A percentile compares a stretch with the other conserved stretches of the same genome.
phyloP scores from a whole-genome alignment of 2,329 filamentous ascomycete species.

The Chaetomium sp. region DNA sequence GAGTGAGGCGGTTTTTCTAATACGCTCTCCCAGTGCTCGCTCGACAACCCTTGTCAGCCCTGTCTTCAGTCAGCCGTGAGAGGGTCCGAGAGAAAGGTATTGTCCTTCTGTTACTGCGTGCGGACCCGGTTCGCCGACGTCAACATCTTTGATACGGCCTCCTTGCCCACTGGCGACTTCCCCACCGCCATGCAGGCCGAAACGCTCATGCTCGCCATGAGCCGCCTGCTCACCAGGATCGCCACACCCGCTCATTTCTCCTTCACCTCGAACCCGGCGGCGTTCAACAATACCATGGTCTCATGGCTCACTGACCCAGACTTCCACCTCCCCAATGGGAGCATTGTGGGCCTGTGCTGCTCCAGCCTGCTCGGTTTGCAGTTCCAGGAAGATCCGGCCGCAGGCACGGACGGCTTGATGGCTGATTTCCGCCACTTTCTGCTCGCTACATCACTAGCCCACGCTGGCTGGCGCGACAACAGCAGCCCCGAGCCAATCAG shows the following conservation, averaged over 20 bases:
- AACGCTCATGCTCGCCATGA: slow-evolving; percentile 16
- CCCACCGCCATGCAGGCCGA: slow-evolving; percentile 20
- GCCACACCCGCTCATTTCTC: slow-evolving; percentile 19
- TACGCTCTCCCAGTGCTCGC: slow-evolving; percentile 23
- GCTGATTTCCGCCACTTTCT: slow-evolving; percentile 27
- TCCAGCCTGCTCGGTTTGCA: slow-evolving; percentile 21
- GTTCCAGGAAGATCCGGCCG: slow-evolving; percentile 17
- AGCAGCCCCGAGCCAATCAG: slow-evolving; percentile 10
- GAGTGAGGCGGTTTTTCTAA: neutral
- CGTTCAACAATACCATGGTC: slow-evolving; percentile 25
- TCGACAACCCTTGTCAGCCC: slow-evolving; percentile 24
- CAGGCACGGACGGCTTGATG: slow-evolving; percentile 21
- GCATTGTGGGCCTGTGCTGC: slow-evolving; percentile 27
- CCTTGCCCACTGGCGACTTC: neutral
- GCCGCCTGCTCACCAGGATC: slow-evolving; percentile 20
- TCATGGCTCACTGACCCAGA: slow-evolving; percentile 26
- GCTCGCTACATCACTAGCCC: slow-evolving; percentile 26
- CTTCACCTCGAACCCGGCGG: slow-evolving; percentile 8
- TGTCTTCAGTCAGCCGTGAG: slow-evolving; percentile 26
- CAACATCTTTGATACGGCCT: slow-evolving; percentile 23
- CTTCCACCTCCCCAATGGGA: slow-evolving; percentile 24
- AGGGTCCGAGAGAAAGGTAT: slow-evolving; percentile 24
- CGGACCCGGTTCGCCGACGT: slow-evolving; percentile 26
- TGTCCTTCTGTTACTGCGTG: slow-evolving; percentile 28
- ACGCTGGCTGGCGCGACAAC: slow-evolving; percentile 21